These are phyloP conservation scores for Penicillium daleae DNA, from an alignment of 495 filamentous ascomycete genomes.

Conservation along the genomic window DNA sequence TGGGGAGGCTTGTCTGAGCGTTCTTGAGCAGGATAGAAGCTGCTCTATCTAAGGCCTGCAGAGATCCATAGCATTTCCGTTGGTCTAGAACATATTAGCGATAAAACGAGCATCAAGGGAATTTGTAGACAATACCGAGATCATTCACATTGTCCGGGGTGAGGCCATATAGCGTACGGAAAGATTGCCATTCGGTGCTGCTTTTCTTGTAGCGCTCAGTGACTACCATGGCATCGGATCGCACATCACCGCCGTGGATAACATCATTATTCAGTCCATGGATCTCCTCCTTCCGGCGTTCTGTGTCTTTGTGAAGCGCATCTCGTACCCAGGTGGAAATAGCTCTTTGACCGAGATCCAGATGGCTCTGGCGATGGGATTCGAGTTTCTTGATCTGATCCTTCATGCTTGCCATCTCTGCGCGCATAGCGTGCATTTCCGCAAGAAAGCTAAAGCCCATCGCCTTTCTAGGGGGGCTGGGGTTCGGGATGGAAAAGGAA, in stretches of 20 bases:
- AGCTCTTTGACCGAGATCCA: constrained; percentile 13
- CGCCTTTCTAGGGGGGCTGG: too few species aligned
- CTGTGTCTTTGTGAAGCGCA: constrained; percentile 5
- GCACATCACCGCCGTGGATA: constrained; percentile 14
- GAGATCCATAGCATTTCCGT: constrained; percentile 2
- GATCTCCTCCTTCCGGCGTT: constrained; percentile 2
- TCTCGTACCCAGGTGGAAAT: constrained; percentile 10
- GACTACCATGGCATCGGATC: constrained; percentile 12
- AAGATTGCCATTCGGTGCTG: constrained; percentile 14
- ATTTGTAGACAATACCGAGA: constrained; percentile 6
- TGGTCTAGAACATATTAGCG: constrained; percentile 11
- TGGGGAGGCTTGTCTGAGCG: constrained; percentile 8
- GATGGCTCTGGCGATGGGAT: constrained; percentile 7
- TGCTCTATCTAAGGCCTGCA: constrained; percentile 11
- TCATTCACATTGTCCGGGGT: constrained; percentile 11
- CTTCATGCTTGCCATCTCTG: neutral
- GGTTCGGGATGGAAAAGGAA: too few species aligned
- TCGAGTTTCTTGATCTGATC: neutral
- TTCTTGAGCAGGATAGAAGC: constrained; percentile 12
- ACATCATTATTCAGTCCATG: constrained; percentile 3
- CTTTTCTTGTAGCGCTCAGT: constrained; percentile 7
- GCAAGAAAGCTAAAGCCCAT: too few species aligned
- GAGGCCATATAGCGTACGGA: constrained; percentile 13
- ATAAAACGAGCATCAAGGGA: neutral
- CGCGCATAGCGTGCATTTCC: too few species aligned